Percentiles rank a stretch among this genome's conserved stretches.
These are phyloP conservation scores for Mrakia frigida DNA, from an alignment of 768 basidiomycete species.

Conservation along the genomic window DNA sequence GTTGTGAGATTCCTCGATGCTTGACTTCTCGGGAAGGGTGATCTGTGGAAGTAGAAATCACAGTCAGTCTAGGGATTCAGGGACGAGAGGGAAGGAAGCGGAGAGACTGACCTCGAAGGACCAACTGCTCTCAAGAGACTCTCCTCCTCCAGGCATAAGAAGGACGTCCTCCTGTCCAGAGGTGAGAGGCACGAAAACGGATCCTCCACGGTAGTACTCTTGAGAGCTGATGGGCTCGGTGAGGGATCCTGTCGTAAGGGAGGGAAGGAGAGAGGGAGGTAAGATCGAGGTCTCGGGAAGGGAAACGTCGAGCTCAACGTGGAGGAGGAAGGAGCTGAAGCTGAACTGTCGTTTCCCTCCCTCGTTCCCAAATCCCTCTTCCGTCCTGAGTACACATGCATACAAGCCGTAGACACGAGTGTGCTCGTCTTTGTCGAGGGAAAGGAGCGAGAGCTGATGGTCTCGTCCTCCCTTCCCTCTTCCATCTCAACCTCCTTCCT, in stretches of 20 bases:
- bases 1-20: slow-evolving; percentile 2
- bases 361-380: too few relatives aligned
- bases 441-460: too few relatives aligned
- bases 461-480: too few relatives aligned
- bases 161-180: slow-evolving; percentile 19
- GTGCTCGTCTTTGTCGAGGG: too few relatives aligned
- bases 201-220: slow-evolving; percentile 5
- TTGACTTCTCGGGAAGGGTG: slow-evolving; percentile 23
- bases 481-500: background rate
- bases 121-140: background rate
- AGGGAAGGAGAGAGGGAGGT: background rate
- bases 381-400: too few relatives aligned
- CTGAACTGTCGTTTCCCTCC: too few relatives aligned
- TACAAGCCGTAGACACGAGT: too few relatives aligned
- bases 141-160: slow-evolving; percentile 21
- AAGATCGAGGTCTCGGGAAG: background rate
- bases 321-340: background rate
- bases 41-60: background rate
- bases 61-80: background rate
- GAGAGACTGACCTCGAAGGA: slow-evolving; percentile 16
- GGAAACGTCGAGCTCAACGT: background rate
- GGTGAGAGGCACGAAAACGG: slow-evolving; percentile 9
- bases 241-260: slow-evolving; percentile 7
- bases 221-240: background rate
- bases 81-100: background rate